phyloP scores from a whole-genome alignment of 495 filamentous ascomycete genomes.

The Eremomyces bilateralis region DNA sequence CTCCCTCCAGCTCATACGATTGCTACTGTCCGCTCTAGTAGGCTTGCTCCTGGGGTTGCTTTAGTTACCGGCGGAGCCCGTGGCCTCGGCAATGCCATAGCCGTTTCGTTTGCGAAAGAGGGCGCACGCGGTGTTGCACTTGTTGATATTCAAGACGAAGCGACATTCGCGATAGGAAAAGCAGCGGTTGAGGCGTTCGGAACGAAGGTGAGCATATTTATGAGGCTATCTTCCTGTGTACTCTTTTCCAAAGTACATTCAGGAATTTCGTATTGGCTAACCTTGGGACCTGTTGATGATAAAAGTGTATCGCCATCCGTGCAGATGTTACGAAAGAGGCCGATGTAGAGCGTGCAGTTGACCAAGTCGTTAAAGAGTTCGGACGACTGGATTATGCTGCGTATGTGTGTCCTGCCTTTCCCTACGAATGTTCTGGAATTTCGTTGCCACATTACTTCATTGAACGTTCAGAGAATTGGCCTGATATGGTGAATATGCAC shows the following conservation, averaged over 20 bases:
- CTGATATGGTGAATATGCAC: no score
- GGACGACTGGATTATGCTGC: conserved; percentile 13
- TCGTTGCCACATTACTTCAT: no score
- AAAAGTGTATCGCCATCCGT: conserved; percentile 12
- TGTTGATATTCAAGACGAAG: conserved; percentile 12
- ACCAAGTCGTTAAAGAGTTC: conserved; percentile 12
- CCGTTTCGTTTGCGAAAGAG: conserved; percentile 13
- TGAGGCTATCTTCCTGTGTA: no score
- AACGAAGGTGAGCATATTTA: no score
- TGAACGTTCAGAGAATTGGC: no score
- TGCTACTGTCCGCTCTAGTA: no score
- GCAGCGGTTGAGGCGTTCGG: conserved; percentile 8
- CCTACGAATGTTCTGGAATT: no score
- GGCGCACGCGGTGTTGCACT: conserved; percentile 10
- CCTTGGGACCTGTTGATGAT: no score
- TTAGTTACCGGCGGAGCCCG: conserved; percentile 13
- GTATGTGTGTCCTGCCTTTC: no score
- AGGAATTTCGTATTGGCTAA: conserved; percentile 9
- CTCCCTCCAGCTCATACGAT: no score
- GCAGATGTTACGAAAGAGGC: conserved; percentile 18
- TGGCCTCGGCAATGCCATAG: conserved; percentile 13
- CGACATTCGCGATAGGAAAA: conserved; percentile 9
- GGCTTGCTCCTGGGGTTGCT: conserved; percentile 11
- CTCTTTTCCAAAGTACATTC: no score
- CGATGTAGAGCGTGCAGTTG: conserved; percentile 13